Evolutionary conservation across 1,284 basidiomycete genomes (phyloP).

Genomic region (Melampsora larici-populina): DNA sequence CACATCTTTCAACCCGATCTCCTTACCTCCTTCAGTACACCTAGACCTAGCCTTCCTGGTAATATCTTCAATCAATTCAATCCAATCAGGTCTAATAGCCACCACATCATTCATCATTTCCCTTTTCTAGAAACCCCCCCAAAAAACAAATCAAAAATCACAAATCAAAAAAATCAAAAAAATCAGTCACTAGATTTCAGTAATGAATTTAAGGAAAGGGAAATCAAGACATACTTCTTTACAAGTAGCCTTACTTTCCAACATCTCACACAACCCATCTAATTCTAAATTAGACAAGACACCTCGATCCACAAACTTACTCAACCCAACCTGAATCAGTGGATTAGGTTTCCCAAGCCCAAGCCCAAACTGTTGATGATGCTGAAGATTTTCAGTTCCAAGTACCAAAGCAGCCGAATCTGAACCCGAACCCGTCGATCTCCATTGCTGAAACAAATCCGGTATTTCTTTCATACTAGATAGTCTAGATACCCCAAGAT

Average conservation of each 20-base stretch:
- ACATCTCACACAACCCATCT: constrained; percentile 11
- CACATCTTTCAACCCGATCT: neutral
- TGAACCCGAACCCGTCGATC: too few relatives aligned
- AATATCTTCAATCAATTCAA: neutral
- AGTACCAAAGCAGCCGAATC: too few relatives aligned
- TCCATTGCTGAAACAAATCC: too few relatives aligned
- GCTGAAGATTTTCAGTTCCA: too few relatives aligned
- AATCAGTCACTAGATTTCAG: neutral
- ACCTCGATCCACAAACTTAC: neutral
- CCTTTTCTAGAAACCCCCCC: neutral
- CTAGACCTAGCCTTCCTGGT: neutral
- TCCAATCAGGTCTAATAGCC: neutral
- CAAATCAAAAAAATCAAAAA: neutral
- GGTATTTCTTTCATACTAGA: too few relatives aligned
- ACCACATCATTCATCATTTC: neutral
- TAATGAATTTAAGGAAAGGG: neutral
- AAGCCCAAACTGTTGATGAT: neutral
- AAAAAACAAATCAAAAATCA: neutral
- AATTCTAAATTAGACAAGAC: constrained; percentile 2
- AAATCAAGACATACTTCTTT: neutral
- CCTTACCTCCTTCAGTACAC: neutral
- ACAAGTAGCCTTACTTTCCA: constrained; percentile 10
- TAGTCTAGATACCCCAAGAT: too few relatives aligned
- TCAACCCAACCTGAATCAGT: neutral
- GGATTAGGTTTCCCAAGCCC: neutral